Conservation (phyloP, 2,329 filamentous ascomycete species). For the Cadophora sp. region DNA sequence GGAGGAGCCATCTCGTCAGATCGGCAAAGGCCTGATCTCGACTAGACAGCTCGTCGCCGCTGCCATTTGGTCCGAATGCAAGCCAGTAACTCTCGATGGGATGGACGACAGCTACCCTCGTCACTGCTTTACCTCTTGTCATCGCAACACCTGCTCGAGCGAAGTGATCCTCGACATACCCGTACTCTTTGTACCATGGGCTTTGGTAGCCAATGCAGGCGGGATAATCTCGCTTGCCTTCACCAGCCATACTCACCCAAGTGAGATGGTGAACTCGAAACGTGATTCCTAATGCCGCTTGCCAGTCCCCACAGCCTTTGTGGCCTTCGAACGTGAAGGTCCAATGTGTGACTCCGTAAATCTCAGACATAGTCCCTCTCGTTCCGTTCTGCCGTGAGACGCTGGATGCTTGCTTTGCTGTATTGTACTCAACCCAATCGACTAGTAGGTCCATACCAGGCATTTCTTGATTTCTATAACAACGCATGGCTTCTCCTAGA, state of each 20-base stretch:
- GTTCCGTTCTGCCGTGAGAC: slow-evolving; percentile 43
- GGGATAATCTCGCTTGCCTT: slow-evolving; percentile 45
- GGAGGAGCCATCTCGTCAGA: slow-evolving; percentile 41
- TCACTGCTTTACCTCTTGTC: slow-evolving; percentile 43
- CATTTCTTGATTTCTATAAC: slow-evolving; percentile 43
- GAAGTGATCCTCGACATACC: slow-evolving; percentile 44
- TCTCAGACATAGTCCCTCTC: slow-evolving; percentile 42
- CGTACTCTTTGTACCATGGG: slow-evolving; percentile 45
- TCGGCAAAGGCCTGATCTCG: slow-evolving; percentile 42
- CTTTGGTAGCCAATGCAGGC: slow-evolving; percentile 45
- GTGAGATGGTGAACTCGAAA: slow-evolving; percentile 44
- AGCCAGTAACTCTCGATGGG: slow-evolving; percentile 47
- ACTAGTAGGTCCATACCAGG: slow-evolving; percentile 44
- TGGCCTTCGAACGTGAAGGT: slow-evolving; percentile 45
- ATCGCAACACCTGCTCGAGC: slow-evolving; percentile 43
- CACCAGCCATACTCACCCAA: slow-evolving; percentile 46
- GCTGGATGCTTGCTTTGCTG: slow-evolving; percentile 44
- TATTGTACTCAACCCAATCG: slow-evolving; percentile 45
- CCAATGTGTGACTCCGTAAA: slow-evolving; percentile 45
- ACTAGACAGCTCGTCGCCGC: slow-evolving; percentile 36
- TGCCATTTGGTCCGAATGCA: slow-evolving; percentile 42
- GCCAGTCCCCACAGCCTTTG: slow-evolving; percentile 46
- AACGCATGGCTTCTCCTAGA: slow-evolving; percentile 46
- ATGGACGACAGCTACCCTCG: slow-evolving; percentile 43
- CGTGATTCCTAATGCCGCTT: slow-evolving; percentile 45